Evolutionary conservation across 2,329 filamentous ascomycete species (phyloP), one percentile per base, ranked within the genome.

Genomic region (Harringtonia aguacate): DNA sequence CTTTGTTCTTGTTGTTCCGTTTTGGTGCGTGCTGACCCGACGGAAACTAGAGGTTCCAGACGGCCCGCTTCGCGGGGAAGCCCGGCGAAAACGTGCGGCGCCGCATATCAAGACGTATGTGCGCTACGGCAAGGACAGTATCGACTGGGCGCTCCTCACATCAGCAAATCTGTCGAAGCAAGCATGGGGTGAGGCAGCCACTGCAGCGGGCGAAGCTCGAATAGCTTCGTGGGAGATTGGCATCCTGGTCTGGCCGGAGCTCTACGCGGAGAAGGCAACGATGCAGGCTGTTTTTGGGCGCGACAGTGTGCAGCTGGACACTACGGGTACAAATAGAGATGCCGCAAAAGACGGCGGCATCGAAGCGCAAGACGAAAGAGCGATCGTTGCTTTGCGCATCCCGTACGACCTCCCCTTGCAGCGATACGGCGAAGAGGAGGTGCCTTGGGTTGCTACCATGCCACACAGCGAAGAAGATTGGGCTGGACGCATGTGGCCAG

Each of bases 131-230:
- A 51, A 59, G n/a, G 55, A 64, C 17, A 61, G 63, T 34, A 79
- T 94, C 33, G 84, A 92, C 56, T 95, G 88, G 89, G 86, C 85
- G 2, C 69, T 95, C 50, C 59, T 94, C 3, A 94, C 86, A 0
- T 92, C 85, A n/a, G 87, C 88, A n/a, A 95, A 94, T 53, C 60
- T 95, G 3, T 92, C 85, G 2, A 90, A 81, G 48, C 87, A 94
- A 61, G 88, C 88, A 0, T 95, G 88, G 89, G 88, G 88, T 2
- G 79, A 83, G 31, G 68, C 73, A 3, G 60, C 58, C 1, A 77
- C 73, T 48, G 59, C 66, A 12, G 65, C 69, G 0, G 77, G 75
- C 1, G 74, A 85, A 53, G 65, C 87, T 27, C 73, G 81, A 30
- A 77, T 94, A 24, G 79, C 82, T 46, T 92, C 85, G 27, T 95